Conservation (phyloP, 805 yeast genomes). For the Saccharomycopsis vini region DNA sequence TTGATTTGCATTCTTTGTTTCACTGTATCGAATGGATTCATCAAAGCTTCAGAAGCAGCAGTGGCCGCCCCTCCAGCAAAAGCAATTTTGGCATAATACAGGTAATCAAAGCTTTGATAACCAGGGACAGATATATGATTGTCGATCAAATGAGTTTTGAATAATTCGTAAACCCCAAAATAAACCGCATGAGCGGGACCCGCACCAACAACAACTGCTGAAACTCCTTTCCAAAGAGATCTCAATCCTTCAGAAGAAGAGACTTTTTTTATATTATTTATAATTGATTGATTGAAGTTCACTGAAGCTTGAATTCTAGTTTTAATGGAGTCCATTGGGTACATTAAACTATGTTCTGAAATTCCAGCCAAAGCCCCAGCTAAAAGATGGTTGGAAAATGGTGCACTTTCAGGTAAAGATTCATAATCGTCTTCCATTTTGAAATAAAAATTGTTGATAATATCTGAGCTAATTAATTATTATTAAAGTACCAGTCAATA, state of each 20-base stretch:
- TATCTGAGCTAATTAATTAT: no score
- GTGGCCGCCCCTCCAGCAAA: conserved; percentile 92
- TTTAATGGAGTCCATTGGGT: conserved; percentile 88
- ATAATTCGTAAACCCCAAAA: conserved; percentile 81
- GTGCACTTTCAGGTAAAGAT: conserved; percentile 79
- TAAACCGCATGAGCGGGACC: conserved; percentile 99
- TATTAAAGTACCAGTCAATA: no score
- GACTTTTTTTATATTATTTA: conserved; percentile 39
- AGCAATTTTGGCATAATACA: conserved; percentile 36
- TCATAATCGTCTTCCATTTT: conserved; percentile 55
- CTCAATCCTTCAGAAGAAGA: conserved; percentile 79
- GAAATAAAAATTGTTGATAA: background rate
- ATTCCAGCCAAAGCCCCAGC: conserved; percentile 99
- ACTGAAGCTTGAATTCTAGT: conserved; percentile 69
- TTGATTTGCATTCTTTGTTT: conserved; percentile 87
- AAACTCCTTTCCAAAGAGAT: conserved; percentile 89
- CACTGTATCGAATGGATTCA: conserved; percentile 95
- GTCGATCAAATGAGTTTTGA: conserved; percentile 33
- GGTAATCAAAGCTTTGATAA: conserved; percentile 40
- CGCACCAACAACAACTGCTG: conserved; percentile 88
- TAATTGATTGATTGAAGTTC: background rate
- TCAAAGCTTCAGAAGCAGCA: conserved; percentile 80
- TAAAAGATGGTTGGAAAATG: conserved; percentile 66
- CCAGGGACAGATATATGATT: conserved; percentile 31
- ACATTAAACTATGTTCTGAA: conserved; percentile 97